Conservation (phyloP, 192 early-diverging fungal species). For the Rhizophagus sp. region DNA sequence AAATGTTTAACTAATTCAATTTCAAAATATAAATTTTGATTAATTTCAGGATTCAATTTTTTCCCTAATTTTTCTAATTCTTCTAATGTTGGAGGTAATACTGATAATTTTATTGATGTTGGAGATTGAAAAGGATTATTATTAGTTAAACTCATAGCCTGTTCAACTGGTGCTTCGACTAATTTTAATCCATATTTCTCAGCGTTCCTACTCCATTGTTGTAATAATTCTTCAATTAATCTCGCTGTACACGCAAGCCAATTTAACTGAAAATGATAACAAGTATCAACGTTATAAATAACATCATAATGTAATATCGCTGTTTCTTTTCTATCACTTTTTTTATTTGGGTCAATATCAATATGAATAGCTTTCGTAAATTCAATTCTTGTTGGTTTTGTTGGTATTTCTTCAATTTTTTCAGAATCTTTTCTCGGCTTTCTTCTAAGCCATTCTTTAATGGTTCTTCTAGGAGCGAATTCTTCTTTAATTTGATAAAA, state of each 20-base stretch:
- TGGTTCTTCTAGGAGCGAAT: constrained; percentile 44
- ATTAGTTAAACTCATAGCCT: constrained; percentile 61
- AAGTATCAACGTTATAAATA: constrained; percentile 81
- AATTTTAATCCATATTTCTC: constrained; percentile 87
- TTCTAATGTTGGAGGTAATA: constrained; percentile 64
- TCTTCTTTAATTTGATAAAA: constrained; percentile 77
- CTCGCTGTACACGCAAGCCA: constrained; percentile 94
- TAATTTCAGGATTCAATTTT: constrained; percentile 40
- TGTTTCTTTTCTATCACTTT: constrained; percentile 76
- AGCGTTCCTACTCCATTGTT: constrained; percentile 75
- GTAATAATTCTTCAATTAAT: constrained; percentile 84
- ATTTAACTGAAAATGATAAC: constrained; percentile 92
- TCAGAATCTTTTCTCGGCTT: constrained; percentile 33
- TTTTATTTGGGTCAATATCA: constrained; percentile 81
- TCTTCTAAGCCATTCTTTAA: constrained; percentile 52
- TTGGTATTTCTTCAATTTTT: not conserved
- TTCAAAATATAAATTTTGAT: constrained; percentile 68
- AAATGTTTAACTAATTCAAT: constrained; percentile 77
- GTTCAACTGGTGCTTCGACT: constrained; percentile 84
- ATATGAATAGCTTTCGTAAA: constrained; percentile 72
- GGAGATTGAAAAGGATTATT: constrained; percentile 91
- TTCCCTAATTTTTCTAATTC: constrained; percentile 39
- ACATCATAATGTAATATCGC: constrained; percentile 90
- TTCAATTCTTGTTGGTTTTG: constrained; percentile 36
- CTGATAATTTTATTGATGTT: constrained; percentile 60